phyloP scores from a whole-genome alignment of 2,329 filamentous ascomycete species.

The Myotisia sp. region DNA sequence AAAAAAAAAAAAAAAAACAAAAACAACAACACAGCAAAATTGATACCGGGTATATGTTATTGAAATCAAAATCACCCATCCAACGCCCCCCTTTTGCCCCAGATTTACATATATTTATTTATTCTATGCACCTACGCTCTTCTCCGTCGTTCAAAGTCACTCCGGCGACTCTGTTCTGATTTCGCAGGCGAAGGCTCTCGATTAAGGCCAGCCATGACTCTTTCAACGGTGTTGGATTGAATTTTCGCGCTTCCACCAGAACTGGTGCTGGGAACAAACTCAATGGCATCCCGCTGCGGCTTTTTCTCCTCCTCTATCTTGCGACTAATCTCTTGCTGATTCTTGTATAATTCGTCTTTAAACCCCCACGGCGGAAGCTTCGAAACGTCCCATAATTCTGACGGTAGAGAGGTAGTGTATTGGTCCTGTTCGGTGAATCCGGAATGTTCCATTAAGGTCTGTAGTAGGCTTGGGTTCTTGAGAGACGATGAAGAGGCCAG shows the following conservation, averaged over 20 bases:
- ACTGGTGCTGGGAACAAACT: conserved; percentile 23
- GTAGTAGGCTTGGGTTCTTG: conserved; percentile 44
- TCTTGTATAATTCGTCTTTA: conserved; percentile 33
- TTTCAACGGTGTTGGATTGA: conserved; percentile 15
- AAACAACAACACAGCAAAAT: too few species aligned
- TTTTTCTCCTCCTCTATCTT: conserved; percentile 23
- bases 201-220: conserved; percentile 15
- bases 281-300: conserved; percentile 24
- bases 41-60: too few species aligned
- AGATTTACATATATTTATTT: too few species aligned
- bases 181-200: conserved; percentile 11
- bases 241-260: conserved; percentile 9
- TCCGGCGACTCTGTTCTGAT: conserved; percentile 8
- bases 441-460: conserved; percentile 44
- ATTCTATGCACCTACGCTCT: too few species aligned
- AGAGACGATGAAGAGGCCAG: conserved; percentile 43
- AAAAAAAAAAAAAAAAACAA: too few species aligned
- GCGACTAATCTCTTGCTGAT: conserved; percentile 26
- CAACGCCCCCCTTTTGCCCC: conserved; percentile 1
- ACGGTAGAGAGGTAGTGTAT: conserved; percentile 38
- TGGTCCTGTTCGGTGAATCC: conserved; percentile 40
- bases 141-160: conserved; percentile 3
- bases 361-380: conserved; percentile 31
- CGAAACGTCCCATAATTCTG: conserved; percentile 27
- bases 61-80: too few species aligned